Base-by-base conservation (phyloP, 2,329 filamentous ascomycete genomes). In the Neopestalotiopsis clavispora region DNA sequence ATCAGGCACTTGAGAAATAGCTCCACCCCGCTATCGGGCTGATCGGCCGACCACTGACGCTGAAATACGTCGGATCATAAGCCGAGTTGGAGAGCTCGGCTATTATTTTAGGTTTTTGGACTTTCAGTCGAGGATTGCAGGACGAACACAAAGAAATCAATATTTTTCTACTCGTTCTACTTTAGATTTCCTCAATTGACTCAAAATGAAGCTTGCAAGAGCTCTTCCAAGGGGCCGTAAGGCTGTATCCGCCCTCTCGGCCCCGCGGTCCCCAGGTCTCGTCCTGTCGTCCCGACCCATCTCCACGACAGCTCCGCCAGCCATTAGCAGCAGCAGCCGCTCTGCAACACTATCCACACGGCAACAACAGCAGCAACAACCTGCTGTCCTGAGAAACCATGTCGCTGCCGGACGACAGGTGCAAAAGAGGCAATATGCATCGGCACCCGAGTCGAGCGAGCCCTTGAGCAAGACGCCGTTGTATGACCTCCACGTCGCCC, bases 401-500 rank as follows among this genome's bases (percentile, higher is more conserved):
- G n/a, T 17, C 4, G 20, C 6, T 20, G 28, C 34, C n/a, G 23
- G 17, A 30, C 34, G n/a, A 60, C 23, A 52, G 14, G n/a, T 61
- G 64, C 63, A 52, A 69, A 45, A 6, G 57, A 57, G 74, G 68
- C 69, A 67, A 40, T 76, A 77, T 69, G 71, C 73, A 52, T 73
- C 74, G 12, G 68, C 71, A 4, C 68, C 72, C 32, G 20, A 70
- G 14, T 67, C 58, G 2, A 23, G 34, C 23, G 65, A 38, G 2
- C 69, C 72, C 23, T 83, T 88, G 72, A 84, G 80, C 75, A 91
- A 87, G 81, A 97, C 94, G 2, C 90, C 91, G 34, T 85, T 98
- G 28, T 92, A 95, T 80, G 90, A 94, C 75, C 84, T 97, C 28
- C 93, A 97, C 80, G 77, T 95, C 71, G 86, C 89, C 69, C 85